Conservation (phyloP, 2,329 filamentous ascomycete species). For the Fusarium tjaetaba region DNA sequence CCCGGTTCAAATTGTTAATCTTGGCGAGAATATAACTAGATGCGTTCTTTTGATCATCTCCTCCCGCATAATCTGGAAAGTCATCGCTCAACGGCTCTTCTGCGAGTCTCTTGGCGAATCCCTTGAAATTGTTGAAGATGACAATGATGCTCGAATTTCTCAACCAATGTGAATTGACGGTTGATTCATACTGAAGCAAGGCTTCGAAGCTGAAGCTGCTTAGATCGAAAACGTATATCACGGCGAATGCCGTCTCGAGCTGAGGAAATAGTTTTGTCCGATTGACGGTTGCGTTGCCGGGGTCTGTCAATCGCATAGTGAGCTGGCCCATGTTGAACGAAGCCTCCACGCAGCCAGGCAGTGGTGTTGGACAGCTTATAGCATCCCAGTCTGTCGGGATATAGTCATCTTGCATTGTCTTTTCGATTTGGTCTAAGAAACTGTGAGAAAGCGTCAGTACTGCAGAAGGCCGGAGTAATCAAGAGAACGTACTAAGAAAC, state of each 20-base stretch:
- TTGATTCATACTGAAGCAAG: not conserved
- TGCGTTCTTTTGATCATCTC: fast-evolving
- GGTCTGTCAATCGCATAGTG: not conserved
- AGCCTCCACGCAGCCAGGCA: not conserved
- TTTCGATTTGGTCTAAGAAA: not conserved
- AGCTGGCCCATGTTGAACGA: not conserved
- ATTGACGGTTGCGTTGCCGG: not conserved
- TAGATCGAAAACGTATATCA: not conserved
- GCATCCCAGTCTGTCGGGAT: fast-evolving
- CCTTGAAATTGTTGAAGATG: not conserved
- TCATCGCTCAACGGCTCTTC: not conserved
- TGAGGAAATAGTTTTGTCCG: not conserved
- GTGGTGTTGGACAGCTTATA: not conserved
- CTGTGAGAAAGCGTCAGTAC: not conserved
- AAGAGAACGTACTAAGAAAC: not conserved
- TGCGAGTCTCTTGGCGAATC: not conserved
- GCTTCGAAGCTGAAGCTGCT: fast-evolving
- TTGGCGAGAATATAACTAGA: not conserved
- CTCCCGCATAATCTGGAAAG: not conserved
- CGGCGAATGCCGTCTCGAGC: not conserved
- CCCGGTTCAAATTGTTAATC: fast-evolving
- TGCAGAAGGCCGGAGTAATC: fast-evolving
- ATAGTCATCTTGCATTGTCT: fast-evolving
- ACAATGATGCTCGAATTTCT: not conserved
- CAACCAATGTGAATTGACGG: not conserved